phyloP scores from a whole-genome alignment of 2,329 filamentous ascomycete genomes.

The Sclerotinia sclerotiorum region DNA sequence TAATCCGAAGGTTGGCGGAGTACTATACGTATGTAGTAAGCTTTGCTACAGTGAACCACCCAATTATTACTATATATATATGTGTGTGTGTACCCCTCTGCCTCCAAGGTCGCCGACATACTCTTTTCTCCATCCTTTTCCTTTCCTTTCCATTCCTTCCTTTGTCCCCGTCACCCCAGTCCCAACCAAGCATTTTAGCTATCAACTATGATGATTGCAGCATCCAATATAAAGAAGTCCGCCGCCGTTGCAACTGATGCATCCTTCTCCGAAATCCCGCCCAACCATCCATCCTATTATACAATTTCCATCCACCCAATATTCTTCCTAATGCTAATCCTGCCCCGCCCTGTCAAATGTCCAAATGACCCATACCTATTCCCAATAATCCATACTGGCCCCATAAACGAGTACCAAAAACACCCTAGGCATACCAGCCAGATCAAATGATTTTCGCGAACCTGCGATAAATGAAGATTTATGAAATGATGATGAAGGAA shows the following conservation, averaged over 20 bases:
- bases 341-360: background rate
- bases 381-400: slow-evolving; percentile 7
- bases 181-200: background rate
- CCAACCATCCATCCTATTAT: slow-evolving; percentile 5
- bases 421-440: slow-evolving; percentile 21
- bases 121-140: background rate
- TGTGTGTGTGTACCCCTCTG: slow-evolving; percentile 3
- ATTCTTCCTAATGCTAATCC: background rate
- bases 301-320: slow-evolving; percentile 14
- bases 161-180: background rate
- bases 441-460: slow-evolving; percentile 20
- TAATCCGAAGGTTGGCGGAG: background rate
- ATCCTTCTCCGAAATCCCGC: slow-evolving; percentile 6
- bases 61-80: slow-evolving; percentile 4
- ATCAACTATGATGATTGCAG: background rate
- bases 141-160: background rate
- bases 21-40: background rate
- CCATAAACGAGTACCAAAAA: slow-evolving; percentile 14
- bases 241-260: slow-evolving; percentile 7
- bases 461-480: slow-evolving; percentile 11
- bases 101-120: slow-evolving; percentile 1
- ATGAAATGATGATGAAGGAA: background rate
- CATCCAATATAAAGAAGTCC: background rate
- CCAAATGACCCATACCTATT: background rate
- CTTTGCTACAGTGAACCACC: slow-evolving; percentile 3